Evolutionary conservation across 352 stramenopile genomes (phyloP).

Genomic region (Pythium grandisporangium): DNA sequence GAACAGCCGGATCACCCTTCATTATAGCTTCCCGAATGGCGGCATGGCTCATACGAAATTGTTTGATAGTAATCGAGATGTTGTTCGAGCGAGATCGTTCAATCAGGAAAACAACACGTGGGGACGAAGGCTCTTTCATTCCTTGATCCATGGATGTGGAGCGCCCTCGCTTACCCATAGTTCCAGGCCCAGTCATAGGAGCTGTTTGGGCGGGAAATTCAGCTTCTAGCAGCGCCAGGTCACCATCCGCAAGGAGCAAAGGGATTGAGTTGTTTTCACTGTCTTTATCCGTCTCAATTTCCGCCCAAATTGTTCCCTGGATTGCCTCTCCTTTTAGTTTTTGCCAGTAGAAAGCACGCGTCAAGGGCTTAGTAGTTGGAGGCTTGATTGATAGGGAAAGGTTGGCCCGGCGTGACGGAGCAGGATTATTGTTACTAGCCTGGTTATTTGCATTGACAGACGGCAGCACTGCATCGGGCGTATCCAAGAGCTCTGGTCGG

Average conservation of each 20-base stretch:
- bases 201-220: conserved; percentile 63
- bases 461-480: conserved; percentile 32
- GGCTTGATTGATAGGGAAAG: conserved; percentile 58
- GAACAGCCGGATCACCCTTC: conserved; percentile 64
- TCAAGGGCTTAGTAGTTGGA: conserved; percentile 35
- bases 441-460: conserved; percentile 1
- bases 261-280: conserved; percentile 45
- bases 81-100: conserved; percentile 69
- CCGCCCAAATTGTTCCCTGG: conserved; percentile 69
- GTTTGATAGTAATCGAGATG: conserved; percentile 96
- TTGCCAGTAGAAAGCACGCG: conserved; percentile 69
- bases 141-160: conserved; percentile 30
- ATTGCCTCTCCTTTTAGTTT: conserved; percentile 51
- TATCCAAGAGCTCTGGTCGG: conserved; percentile 45
- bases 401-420: conserved; percentile 29
- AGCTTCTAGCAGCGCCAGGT: conserved; percentile 37
- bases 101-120: conserved; percentile 66
- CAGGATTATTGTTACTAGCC: conserved; percentile 5
- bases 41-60: conserved; percentile 89
- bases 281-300: conserved; percentile 46
- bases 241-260: conserved; percentile 31
- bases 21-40: conserved; percentile 76
- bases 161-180: conserved; percentile 20
- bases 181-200: conserved; percentile 23
- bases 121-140: conserved; percentile 28